Evolutionary conservation across 1,139 yeast genomes (phyloP).

Genomic region (Scheffersomyces quercinus): DNA sequence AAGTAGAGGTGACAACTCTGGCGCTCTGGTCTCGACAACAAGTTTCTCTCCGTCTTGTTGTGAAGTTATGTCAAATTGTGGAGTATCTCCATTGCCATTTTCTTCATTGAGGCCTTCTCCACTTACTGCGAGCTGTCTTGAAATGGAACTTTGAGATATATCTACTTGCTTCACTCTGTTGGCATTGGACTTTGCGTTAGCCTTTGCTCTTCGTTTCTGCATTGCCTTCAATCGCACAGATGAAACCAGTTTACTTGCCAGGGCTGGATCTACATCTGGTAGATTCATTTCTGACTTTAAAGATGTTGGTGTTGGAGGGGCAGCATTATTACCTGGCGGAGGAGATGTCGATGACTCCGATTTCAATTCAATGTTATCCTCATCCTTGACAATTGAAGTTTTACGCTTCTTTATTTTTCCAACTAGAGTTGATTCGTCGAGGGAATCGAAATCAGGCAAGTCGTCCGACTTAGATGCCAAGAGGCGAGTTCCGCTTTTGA

Average conservation of each 20-base stretch:
- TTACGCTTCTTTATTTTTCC: conserved; percentile 42
- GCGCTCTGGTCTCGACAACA: conserved; percentile 76
- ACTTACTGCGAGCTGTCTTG: conserved; percentile 53
- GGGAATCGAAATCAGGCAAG: conserved; percentile 25
- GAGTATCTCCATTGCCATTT: conserved; percentile 12
- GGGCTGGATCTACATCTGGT: conserved; percentile 5
- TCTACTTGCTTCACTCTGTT: conserved; percentile 63
- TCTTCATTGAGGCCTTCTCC: conserved; percentile 25
- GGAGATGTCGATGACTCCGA: conserved; percentile 10
- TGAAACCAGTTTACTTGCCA: conserved; percentile 29
- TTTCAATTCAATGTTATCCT: conserved; percentile 13
- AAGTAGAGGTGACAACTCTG: conserved; percentile 68
- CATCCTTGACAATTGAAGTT: conserved; percentile 12
- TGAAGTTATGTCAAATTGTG: conserved; percentile 62
- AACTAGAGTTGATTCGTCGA: conserved; percentile 27
- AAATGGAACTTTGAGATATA: conserved; percentile 74
- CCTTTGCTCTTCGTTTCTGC: conserved; percentile 90
- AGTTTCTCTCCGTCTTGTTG: conserved; percentile 81
- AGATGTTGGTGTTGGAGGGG: conserved; percentile 12
- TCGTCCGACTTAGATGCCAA: conserved; percentile 59
- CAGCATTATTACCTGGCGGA: conserved; percentile 13
- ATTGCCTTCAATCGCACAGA: conserved; percentile 89
- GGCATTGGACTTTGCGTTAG: conserved; percentile 64
- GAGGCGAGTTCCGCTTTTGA: conserved; percentile 68
- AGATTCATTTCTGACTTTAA: background rate